Evolutionary conservation across 495 filamentous ascomycete genomes (phyloP).

Genomic region (Rhypophila decipiens): DNA sequence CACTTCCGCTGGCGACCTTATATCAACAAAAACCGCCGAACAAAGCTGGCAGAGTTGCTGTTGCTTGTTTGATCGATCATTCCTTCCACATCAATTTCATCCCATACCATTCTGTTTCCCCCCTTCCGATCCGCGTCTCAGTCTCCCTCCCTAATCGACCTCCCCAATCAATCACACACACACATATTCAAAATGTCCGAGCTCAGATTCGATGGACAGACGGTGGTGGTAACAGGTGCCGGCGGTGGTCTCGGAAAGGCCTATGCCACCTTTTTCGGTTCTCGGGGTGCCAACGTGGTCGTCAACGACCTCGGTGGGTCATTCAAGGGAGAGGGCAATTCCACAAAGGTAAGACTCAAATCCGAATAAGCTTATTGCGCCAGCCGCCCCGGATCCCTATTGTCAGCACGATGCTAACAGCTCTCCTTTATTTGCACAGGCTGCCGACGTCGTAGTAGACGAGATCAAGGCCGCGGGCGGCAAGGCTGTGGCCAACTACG

Average conservation of each 20-base stretch:
- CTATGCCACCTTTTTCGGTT: slow-evolving; percentile 88
- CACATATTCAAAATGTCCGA: slow-evolving; percentile 55
- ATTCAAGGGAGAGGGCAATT: slow-evolving; percentile 89
- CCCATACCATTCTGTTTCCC: background rate
- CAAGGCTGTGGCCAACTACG: slow-evolving; percentile 97
- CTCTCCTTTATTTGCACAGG: slow-evolving; percentile 46
- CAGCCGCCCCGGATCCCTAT: no score
- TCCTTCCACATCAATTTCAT: no score
- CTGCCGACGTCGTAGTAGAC: slow-evolving; percentile 91
- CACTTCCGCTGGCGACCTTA: no score
- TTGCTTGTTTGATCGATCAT: background rate
- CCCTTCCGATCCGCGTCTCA: background rate
- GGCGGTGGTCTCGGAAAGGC: slow-evolving; percentile 91
- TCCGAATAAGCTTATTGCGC: background rate
- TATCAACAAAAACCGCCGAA: no score
- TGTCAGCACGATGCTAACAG: slow-evolving; percentile 21
- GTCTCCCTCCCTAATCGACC: slow-evolving; percentile 4
- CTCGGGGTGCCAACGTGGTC: slow-evolving; percentile 89
- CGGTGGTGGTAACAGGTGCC: slow-evolving; percentile 93
- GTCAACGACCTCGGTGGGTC: slow-evolving; percentile 96
- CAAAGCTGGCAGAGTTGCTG: no score
- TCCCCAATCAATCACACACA: slow-evolving; percentile 16
- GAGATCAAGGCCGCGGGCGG: slow-evolving; percentile 90
- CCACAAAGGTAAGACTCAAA: slow-evolving; percentile 59
- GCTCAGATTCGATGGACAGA: slow-evolving; percentile 91